These are phyloP conservation scores for Solanum peruvianum DNA, from an alignment of 257 asterid species.

Conservation along the genomic window DNA sequence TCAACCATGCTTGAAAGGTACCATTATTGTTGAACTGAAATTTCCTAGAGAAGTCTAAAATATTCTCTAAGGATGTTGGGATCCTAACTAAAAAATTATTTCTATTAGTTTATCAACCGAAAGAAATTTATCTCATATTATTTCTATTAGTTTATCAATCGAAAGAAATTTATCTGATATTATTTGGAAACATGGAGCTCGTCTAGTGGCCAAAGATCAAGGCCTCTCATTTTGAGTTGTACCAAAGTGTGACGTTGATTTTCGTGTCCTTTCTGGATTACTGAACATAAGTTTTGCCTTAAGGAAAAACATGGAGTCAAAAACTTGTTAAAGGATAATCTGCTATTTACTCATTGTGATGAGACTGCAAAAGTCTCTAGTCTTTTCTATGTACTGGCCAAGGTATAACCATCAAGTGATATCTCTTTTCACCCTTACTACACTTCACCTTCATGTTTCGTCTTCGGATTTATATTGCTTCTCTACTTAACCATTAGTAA, in stretches of 20 bases:
- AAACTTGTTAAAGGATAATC: conserved; percentile 10
- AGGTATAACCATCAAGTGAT: conserved; percentile 30
- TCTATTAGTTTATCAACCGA: conserved; percentile 8
- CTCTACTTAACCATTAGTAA: background rate
- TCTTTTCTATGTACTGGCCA: conserved; percentile 44
- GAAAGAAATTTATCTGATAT: conserved; percentile 3
- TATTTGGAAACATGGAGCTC: conserved; percentile 44
- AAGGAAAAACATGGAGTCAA: conserved; percentile 3
- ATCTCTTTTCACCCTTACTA: background rate
- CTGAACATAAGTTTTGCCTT: conserved; percentile 17
- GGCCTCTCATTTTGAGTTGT: conserved; percentile 41
- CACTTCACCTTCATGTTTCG: background rate
- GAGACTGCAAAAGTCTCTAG: conserved; percentile 49
- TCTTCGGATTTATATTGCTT: background rate
- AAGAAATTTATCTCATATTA: background rate
- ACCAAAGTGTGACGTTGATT: conserved; percentile 45
- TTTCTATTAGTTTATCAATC: conserved; percentile 9
- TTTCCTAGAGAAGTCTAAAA: background rate
- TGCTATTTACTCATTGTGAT: conserved; percentile 4
- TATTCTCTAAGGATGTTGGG: conserved; percentile 38
- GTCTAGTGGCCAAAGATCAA: conserved; percentile 32
- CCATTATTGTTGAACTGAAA: background rate
- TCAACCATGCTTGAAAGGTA: background rate
- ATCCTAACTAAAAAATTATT: conserved; percentile 32
- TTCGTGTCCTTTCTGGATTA: conserved; percentile 50